Percentiles rank a stretch among this genome's conserved stretches.
Conservation (phyloP, 768 basidiomycete species). For the Podaxis sp. region DNA sequence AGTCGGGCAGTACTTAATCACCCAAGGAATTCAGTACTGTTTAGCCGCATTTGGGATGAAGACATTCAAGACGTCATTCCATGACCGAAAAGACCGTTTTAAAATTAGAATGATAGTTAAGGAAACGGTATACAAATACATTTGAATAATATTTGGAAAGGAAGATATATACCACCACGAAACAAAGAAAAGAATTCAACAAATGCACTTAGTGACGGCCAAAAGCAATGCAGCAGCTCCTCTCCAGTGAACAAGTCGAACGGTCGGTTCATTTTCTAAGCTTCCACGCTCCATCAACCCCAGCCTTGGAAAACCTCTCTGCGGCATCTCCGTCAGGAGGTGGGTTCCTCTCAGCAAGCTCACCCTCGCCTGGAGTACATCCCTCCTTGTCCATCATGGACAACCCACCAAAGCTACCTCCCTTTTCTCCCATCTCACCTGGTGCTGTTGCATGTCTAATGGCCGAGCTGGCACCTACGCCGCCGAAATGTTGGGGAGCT, state of each 20-base stretch:
- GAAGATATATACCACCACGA: not conserved
- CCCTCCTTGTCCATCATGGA: conserved; percentile 41
- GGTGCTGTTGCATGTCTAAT: conserved; percentile 40
- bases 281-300: conserved; percentile 47
- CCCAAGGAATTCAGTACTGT: too few relatives aligned
- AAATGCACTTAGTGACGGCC: not conserved
- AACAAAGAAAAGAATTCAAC: too few relatives aligned
- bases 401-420: conserved; percentile 41
- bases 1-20: too few relatives aligned
- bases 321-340: conserved; percentile 42
- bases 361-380: conserved; percentile 33
- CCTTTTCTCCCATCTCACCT: conserved; percentile 42
- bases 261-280: conserved; percentile 35
- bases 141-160: not conserved
- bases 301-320: conserved; percentile 45
- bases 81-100: not conserved
- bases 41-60: too few relatives aligned
- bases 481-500: conserved; percentile 38
- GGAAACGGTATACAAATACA: not conserved
- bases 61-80: not conserved
- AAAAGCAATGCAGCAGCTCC: not conserved
- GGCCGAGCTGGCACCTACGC: conserved; percentile 47
- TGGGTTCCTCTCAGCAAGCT: conserved; percentile 44
- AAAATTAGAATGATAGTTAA: not conserved
- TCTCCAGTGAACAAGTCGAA: not conserved